Evolutionary conservation across 331 rosid genomes (phyloP), one percentile per base, ranked within the genome.

Genomic region (Erythrophleum ivorense): DNA sequence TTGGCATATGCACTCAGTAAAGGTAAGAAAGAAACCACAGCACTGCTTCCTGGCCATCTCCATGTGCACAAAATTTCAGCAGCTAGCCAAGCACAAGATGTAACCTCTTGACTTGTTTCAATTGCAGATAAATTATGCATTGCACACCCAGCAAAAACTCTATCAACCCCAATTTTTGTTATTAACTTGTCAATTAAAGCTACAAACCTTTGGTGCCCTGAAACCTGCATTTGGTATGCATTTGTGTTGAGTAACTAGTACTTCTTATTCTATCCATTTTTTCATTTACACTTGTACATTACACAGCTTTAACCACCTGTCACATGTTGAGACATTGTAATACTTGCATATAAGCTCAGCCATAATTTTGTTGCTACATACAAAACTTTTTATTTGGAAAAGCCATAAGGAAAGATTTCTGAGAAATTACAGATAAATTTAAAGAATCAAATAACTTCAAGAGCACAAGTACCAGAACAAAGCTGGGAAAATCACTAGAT

Each of bases 1-100:
- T 88, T 89, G 21, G 87, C 92, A 86, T 83, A 93, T 40, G 87
- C 90, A 83, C 85, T 55, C 68, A 95, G 77, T 73, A 77, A 82
- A 75, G 99, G 97, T 78, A 93, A 92, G 96, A 95, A 89, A 74
- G 97, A 90, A 73, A 83, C 87, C 50, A 83, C 19, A 31, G 93
- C 99, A 90, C 88, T 81, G 84, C 88, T 89, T 74, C 93, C 96
- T 21, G 96, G 94, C 99, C 99, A 95, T 79, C 86, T 90, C 99
- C 99, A 95, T 9, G 99, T 90, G 89, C 99, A 95, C 69, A 95
- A 82, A 52, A 95, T 87, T 90, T 95, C 98, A 81, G 97, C 93
- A 85, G 91, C 97, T 79, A 95, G 88, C 94, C 98, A 95, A 40
- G 96, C 91, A 81, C 88, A 88, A 73, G 84, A 77, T 52, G 86